Evolutionary conservation across 768 basidiomycete genomes (phyloP), one percentile per base, ranked within the genome.

Genomic region (Gymnopilus dilepis): DNA sequence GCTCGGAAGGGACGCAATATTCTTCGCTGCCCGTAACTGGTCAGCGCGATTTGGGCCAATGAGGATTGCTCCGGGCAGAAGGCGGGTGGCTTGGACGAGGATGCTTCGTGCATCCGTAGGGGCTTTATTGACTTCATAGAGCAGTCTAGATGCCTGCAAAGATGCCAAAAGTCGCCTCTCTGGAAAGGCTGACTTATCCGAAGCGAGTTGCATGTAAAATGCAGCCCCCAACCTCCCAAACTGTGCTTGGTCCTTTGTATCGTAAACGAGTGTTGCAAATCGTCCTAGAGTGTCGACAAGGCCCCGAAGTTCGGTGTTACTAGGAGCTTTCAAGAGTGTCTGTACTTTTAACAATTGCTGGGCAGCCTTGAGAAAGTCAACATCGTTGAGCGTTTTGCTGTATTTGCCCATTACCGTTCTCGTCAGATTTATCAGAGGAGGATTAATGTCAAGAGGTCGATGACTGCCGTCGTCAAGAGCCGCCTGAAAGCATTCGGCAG

Each of bases 391-490:
- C 3, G 57, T 58, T 50, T 50, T 58, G 15, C 31, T 38, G 34
- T 58, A 58, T 37, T 58, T 58, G n/a, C 57, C 57, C 21, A 51
- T 47, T 24, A 50, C 38, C 2, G 57, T 30, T n/a, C 34, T 47
- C 1, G 47, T 38, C 31, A 50, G 38, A 15, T 58, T 58, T 22
- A 58, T 47, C 4, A 28, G 24, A 26, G 57, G 57, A 40, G 37
- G 37, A 38, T 58, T 48, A 11, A 58, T 26, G 3, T 48, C 30
- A 31, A 38, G 33, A 37, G 57, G 45, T n/a, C 26, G 31, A n/a
- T 45, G 26, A 7, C 33, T 48, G 3, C 57, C 47, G 21, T 6
- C 31, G 22, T 58, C 34, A 6, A 48, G 15, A 22, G 57, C 57
- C 17, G 45, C 34, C 12, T 45, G 47, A 37, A 58, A 58, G 26